Base-by-base conservation (phyloP, 1,284 basidiomycete species). In the Fomes fomentarius region DNA sequence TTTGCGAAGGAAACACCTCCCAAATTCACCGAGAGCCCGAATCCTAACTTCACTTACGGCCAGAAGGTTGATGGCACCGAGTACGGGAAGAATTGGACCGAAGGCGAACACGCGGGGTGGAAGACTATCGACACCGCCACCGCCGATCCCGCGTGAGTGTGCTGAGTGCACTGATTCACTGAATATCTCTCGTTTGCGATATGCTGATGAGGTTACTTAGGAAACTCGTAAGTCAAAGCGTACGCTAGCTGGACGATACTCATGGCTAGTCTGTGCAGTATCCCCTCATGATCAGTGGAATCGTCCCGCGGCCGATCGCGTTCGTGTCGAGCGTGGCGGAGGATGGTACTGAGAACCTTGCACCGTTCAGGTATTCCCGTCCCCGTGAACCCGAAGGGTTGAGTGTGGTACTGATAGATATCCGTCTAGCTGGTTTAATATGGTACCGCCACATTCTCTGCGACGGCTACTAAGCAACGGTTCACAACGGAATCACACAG, bases 271-370 rank as follows among this genome's bases (percentile, higher is more conserved):
- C 19, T 26, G n/a, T 2, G 12, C 21, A 68, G 69, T 70, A 69
- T 43, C 24, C 45, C 48, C 66, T 92, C 57, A 72, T 91, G 72
- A 89, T 85, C 25, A 85, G 85, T 37, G 82, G 81, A 1, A 81
- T 91, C 52, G 72, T 84, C 31, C 90, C 89, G 12, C 79, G 91
- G 37, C 90, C 91, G 2, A 82, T 91, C 54, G 89, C 85, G 0
- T 83, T 93, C 57, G 81, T 91, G 15, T 91, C 89, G 4, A 83
- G 85, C 11, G 55, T 88, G 17, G 80, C 81, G 12, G 62, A 67
- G 2, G 70, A 79, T 42, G 87, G 87, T 1, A 69, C 75, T 1
- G 74, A 78, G 41, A 93, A 92, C 69, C 79, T 92, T 33, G 82
- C 86, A 12, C 84, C 84, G 1, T 85, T 86, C 69, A 85, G 83